These are phyloP conservation scores for Rhodamnia rubescens DNA, from an alignment of 345 rosid genomes.

Conservation along the genomic window DNA sequence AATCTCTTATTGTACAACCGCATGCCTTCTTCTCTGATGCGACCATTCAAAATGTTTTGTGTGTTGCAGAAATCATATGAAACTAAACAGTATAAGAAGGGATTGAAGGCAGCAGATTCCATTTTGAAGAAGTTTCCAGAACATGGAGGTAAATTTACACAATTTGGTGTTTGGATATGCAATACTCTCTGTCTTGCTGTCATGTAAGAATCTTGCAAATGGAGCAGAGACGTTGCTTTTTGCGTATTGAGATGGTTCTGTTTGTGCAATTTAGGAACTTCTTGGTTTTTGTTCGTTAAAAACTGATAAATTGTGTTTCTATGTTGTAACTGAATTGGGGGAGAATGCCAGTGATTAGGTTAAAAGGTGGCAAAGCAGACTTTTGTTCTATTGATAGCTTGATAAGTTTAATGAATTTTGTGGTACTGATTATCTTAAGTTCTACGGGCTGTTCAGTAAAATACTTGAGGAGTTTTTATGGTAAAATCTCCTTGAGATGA, in stretches of 20 bases:
- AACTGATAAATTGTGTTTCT: neutral
- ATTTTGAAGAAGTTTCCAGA: slow-evolving; percentile 96
- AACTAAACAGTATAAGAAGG: slow-evolving; percentile 97
- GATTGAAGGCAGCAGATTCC: slow-evolving; percentile 97
- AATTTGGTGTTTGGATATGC: neutral
- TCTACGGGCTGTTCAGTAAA: neutral
- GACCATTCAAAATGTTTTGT: neutral
- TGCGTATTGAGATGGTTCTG: neutral
- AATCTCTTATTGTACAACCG: neutral
- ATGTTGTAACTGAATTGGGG: neutral
- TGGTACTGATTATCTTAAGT: neutral
- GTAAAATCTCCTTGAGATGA: neutral
- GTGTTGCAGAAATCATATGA: slow-evolving; percentile 91
- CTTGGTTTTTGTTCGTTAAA: neutral
- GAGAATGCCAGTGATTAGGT: neutral
- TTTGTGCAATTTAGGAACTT: neutral
- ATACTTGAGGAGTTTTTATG: neutral
- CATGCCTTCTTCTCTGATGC: neutral
- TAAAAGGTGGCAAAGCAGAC: neutral
- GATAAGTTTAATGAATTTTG: neutral
- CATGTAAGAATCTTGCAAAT: neutral
- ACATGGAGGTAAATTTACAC: slow-evolving; percentile 70
- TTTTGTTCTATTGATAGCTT: neutral
- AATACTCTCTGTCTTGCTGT: neutral
- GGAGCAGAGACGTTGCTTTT: neutral